Base-by-base conservation (phyloP, 1,284 basidiomycete genomes). In the Rhizoctonia solani region DNA sequence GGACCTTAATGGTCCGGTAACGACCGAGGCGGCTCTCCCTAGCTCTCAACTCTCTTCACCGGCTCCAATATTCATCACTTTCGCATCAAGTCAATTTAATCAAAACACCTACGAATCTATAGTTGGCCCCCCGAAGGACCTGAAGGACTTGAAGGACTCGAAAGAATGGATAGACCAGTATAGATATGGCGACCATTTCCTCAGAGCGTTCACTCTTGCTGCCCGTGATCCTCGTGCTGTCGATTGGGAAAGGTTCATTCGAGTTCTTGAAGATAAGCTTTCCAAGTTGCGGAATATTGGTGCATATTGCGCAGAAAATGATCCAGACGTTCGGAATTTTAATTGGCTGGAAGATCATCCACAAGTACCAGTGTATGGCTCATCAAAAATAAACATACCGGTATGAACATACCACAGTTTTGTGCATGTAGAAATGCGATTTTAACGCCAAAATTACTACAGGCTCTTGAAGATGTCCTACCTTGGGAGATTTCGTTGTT, bases 181-280 rank as follows among this genome's bases (percentile, higher is more conserved):
- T 8, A 39, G 59, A 14, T n/a, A 34, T n/a, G 59, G 59, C 19
- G 59, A 63, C 23, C 59, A 63, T 52, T 63, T 63, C 29, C 47
- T 63, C 13, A 46, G 59, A 5, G 59, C 59, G 5, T 41, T 63
- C 21, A 63, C 59, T 1, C 34, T 63, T 14, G 37, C 59, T 16
- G 47, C 47, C 14, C 59, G 59, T 29, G 59, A 63, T 8, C 6
- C 23, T 2, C 39, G 42, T 19, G 9, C 30, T 4, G 42, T 21
- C 29, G 59, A 63, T 37, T 63, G 59, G 59, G 21, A 63, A 16
- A 63, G 59, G 34, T 63, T 63, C 34, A 52, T 52, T 16, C n/a
- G 30, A 13, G 27, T 32, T 16, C 37, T 63, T 23, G 44, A 63
- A 14, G 47, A 23, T 14, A 63, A 63, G 13, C 42, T 63, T 27